Conservation (phyloP, 1,284 basidiomycete species). For the Sanguinoderma infundibulare region DNA sequence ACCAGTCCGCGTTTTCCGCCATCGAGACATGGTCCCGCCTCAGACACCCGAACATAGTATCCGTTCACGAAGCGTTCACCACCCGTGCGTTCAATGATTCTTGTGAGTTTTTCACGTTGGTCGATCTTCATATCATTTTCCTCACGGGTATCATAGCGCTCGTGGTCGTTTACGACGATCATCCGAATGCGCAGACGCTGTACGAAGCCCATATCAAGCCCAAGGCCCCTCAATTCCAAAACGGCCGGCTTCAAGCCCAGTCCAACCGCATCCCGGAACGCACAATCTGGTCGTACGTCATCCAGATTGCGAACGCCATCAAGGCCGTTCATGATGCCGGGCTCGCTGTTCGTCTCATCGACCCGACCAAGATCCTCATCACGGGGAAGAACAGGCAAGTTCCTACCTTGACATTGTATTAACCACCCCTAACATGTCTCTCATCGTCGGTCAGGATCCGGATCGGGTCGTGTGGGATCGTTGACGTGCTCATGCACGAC, state of each 20-base stretch:
- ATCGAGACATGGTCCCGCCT: slow-evolving; percentile 91
- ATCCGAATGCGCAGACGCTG: slow-evolving; percentile 86
- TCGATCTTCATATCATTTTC: neutral
- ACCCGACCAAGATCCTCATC: slow-evolving; percentile 87
- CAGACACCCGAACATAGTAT: slow-evolving; percentile 87
- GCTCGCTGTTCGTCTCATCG: slow-evolving; percentile 83
- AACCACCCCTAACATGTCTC: too few species aligned
- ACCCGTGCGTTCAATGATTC: slow-evolving; percentile 92
- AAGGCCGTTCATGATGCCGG: slow-evolving; percentile 86
- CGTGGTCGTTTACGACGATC: slow-evolving; percentile 92
- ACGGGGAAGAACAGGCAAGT: slow-evolving; percentile 86
- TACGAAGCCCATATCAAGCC: slow-evolving; percentile 70
- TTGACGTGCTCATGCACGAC: slow-evolving; percentile 85
- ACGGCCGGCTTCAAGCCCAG: slow-evolving; percentile 47
- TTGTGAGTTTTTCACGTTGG: slow-evolving; percentile 56
- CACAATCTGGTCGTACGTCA: slow-evolving; percentile 93
- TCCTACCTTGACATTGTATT: neutral
- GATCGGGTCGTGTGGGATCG: slow-evolving; percentile 81
- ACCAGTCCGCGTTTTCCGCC: slow-evolving; percentile 81
- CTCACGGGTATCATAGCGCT: slow-evolving; percentile 62
- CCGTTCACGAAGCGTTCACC: slow-evolving; percentile 93
- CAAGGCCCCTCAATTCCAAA: slow-evolving; percentile 48
- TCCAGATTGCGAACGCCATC: slow-evolving; percentile 89
- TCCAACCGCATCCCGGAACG: slow-evolving; percentile 68
- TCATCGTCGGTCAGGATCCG: slow-evolving; percentile 54